These are phyloP conservation scores for Euclidium syriacum DNA, from an alignment of 345 rosid genomes.

Conservation along the genomic window DNA sequence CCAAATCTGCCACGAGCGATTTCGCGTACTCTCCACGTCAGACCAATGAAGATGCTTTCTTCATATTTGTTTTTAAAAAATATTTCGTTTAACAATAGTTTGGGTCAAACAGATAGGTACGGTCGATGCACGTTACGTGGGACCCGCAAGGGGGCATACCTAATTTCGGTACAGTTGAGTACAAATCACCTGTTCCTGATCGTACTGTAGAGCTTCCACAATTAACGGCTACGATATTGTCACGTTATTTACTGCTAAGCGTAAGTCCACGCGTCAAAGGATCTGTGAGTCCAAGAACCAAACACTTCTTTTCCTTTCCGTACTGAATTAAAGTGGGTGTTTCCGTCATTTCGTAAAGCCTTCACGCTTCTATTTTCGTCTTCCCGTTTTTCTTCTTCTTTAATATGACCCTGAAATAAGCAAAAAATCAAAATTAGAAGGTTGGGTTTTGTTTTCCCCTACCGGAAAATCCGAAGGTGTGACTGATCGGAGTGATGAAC, in stretches of 20 bases:
- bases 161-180: slow-evolving; percentile 32
- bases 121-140: slow-evolving; percentile 39
- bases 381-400: neutral
- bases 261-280: neutral
- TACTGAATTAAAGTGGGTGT: neutral
- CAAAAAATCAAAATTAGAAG: neutral
- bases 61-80: neutral
- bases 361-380: neutral
- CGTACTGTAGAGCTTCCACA: neutral
- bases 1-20: slow-evolving; percentile 25
- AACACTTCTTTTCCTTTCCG: slow-evolving; percentile 17
- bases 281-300: neutral
- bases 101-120: slow-evolving; percentile 39
- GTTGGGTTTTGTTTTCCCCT: slow-evolving; percentile 1
- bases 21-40: slow-evolving; percentile 30
- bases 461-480: slow-evolving; percentile 15
- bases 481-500: slow-evolving; percentile 38
- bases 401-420: neutral
- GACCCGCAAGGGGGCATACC: slow-evolving; percentile 17
- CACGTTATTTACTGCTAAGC: neutral
- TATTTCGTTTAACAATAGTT: neutral
- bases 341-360: neutral
- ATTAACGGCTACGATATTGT: neutral
- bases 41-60: slow-evolving; percentile 14
- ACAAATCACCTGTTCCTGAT: slow-evolving; percentile 1